Evolutionary conservation across 768 basidiomycete species (phyloP).

Genomic region (Rhizopogon sp.): DNA sequence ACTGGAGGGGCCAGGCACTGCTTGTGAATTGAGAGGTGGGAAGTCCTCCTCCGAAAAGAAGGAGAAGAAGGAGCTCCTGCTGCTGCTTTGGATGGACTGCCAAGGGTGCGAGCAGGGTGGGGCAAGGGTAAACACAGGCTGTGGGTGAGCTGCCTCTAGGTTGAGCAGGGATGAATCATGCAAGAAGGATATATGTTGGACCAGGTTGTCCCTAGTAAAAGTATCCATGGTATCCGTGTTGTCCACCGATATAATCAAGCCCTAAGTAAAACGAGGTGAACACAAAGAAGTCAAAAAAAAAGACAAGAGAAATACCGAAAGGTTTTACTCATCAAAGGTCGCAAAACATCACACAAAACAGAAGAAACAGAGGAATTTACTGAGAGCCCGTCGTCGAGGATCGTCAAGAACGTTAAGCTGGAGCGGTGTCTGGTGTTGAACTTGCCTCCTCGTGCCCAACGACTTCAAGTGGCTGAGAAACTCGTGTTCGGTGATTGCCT

Average conservation of each 20-base stretch:
- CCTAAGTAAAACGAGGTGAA: conserved; percentile 11
- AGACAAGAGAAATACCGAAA: conserved; percentile 8
- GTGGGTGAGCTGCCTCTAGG: conserved; percentile 6
- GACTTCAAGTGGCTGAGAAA: conserved; percentile 28
- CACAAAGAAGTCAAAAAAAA: neutral
- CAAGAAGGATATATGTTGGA: conserved; percentile 6
- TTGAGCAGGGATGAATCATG: conserved; percentile 6
- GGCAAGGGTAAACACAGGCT: conserved; percentile 13
- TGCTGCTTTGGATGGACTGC: conserved; percentile 13
- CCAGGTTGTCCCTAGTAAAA: conserved; percentile 24
- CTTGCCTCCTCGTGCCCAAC: conserved; percentile 24
- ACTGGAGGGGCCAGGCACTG: conserved; percentile 6
- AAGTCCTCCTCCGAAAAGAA: conserved; percentile 9
- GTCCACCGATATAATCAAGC: conserved; percentile 27
- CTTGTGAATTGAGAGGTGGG: conserved; percentile 12
- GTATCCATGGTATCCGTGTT: conserved; percentile 28
- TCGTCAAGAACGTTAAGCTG: conserved; percentile 4
- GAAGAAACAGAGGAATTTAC: conserved; percentile 7
- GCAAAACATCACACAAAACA: conserved; percentile 16
- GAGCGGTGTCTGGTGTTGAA: conserved; percentile 7
- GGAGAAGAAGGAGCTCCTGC: conserved; percentile 20
- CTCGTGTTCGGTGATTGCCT: conserved; percentile 25
- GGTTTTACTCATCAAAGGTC: conserved; percentile 19
- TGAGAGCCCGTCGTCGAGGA: neutral
- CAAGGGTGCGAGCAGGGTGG: conserved; percentile 11